These are phyloP conservation scores for Quercus mongolica DNA, from an alignment of 306 rosid species.

Conservation along the genomic window DNA sequence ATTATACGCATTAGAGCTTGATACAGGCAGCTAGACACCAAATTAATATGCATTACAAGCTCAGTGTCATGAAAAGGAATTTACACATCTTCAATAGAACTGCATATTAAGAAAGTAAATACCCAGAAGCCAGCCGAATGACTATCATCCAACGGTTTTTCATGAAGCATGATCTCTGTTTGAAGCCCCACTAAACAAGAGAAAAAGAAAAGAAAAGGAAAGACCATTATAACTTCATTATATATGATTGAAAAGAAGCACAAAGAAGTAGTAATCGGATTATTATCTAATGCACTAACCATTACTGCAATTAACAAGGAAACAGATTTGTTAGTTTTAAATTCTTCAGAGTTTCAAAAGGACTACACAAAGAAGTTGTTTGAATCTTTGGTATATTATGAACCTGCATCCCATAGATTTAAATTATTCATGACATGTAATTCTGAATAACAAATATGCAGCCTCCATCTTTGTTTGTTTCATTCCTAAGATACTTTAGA, in stretches of 20 bases:
- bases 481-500: too few species aligned
- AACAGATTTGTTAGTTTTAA: neutral
- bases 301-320: neutral
- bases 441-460: neutral
- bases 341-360: neutral
- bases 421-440: neutral
- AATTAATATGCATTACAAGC: neutral
- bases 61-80: neutral
- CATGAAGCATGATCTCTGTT: conserved; percentile 75
- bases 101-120: conserved; percentile 12
- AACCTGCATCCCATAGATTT: neutral
- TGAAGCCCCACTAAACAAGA: conserved; percentile 71
- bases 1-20: neutral
- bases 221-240: neutral
- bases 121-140: conserved; percentile 80
- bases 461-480: too few species aligned
- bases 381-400: neutral
- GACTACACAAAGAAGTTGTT: neutral
- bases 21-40: neutral
- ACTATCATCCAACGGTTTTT: conserved; percentile 71
- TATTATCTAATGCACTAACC: neutral
- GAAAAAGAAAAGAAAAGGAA: neutral
- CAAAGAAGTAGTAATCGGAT: neutral
- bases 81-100: neutral
- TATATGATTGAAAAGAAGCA: conserved; percentile 1